Conservation (phyloP, 129 eudicot genomes). For the Ambrosia trifida region DNA sequence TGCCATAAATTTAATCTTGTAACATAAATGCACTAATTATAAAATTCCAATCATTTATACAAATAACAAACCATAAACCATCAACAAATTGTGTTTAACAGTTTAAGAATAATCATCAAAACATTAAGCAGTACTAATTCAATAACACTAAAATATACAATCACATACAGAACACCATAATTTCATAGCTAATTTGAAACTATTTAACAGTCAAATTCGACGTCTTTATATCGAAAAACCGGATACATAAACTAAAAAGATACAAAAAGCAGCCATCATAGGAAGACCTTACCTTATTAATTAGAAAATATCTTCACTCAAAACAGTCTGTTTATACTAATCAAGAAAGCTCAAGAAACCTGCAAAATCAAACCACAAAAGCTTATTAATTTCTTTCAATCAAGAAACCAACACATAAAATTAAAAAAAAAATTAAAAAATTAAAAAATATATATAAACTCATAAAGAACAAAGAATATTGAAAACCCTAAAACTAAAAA, state of each 20-base stretch:
- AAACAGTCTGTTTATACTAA: constrained; percentile 8
- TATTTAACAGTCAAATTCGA: not conserved
- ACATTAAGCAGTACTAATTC: not conserved
- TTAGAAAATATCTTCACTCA: constrained; percentile 13
- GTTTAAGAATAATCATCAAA: not conserved
- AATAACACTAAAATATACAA: constrained; percentile 9
- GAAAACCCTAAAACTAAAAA: constrained; percentile 26
- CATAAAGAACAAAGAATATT: constrained; percentile 18
- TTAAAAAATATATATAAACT: not conserved
- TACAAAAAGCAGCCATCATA: not conserved
- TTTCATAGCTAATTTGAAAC: not conserved
- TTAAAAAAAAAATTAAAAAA: not conserved
- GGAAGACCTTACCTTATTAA: constrained; percentile 25
- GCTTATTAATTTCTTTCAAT: constrained; percentile 4
- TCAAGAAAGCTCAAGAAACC: constrained; percentile 26
- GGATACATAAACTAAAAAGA: not conserved
- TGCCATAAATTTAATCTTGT: not conserved
- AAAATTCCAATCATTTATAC: constrained; percentile 5
- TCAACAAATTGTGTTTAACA: constrained; percentile 12
- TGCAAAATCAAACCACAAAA: constrained; percentile 22
- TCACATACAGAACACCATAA: constrained; percentile 5
- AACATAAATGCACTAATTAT: constrained; percentile 15
- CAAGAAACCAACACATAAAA: not conserved
- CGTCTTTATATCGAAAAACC: constrained; percentile 8
- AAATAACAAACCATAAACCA: constrained; percentile 9